Conservation (phyloP, 2,329 filamentous ascomycete genomes). For the Cordyceps tenuipes region DNA sequence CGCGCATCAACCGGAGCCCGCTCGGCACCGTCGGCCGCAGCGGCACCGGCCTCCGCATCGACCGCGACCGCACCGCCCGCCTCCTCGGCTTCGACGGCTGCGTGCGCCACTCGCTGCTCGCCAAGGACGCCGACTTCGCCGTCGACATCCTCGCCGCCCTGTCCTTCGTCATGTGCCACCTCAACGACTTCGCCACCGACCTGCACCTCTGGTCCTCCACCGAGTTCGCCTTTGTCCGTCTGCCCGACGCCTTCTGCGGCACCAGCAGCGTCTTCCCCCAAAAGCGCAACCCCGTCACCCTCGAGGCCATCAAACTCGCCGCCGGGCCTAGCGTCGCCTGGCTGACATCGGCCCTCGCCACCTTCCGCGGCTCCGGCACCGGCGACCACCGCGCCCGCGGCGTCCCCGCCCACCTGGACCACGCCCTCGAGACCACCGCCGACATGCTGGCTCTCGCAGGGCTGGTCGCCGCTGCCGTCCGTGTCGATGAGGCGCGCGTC, state of each 20-base stretch:
- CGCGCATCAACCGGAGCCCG: constrained; percentile 10
- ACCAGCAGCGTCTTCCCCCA: constrained; percentile 14
- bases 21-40: constrained; percentile 10
- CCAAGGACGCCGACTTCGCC: constrained; percentile 11
- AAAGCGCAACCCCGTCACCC: constrained; percentile 13
- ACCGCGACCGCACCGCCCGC: constrained; percentile 8
- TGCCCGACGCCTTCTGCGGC: constrained; percentile 10
- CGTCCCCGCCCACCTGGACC: constrained; percentile 5
- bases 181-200: constrained; percentile 12
- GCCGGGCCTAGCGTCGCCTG: constrained; percentile 10
- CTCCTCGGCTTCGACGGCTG: constrained; percentile 9
- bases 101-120: constrained; percentile 9
- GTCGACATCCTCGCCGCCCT: constrained; percentile 9
- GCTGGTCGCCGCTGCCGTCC: constrained; percentile 7
- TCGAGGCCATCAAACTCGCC: constrained; percentile 12
- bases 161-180: constrained; percentile 11
- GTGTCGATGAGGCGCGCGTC: constrained; percentile 7
- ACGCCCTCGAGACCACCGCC: constrained; percentile 8
- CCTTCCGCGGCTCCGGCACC: constrained; percentile 8
- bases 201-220: constrained; percentile 13
- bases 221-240: constrained; percentile 12
- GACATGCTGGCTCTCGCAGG: constrained; percentile 11
- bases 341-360: constrained; percentile 11
- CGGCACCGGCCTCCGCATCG: constrained; percentile 8
- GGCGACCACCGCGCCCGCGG: constrained; percentile 9